Evolutionary conservation across 805 yeast species (phyloP), one percentile per base, ranked within the genome.

Genomic region (Candida easanensis): DNA sequence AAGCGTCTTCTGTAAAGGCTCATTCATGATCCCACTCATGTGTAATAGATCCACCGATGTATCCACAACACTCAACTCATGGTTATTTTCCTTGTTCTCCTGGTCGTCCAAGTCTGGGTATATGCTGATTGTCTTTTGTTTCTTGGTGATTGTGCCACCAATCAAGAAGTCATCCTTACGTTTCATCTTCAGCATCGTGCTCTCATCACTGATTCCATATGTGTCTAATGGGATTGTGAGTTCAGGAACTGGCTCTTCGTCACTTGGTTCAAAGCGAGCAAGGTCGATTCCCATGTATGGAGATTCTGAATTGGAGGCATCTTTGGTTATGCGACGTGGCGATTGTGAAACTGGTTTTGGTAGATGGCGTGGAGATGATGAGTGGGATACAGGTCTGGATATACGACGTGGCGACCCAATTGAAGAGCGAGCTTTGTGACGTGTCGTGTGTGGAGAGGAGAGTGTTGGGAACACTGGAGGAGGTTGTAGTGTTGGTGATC

Each of bases 191-290:
- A 39, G 16, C 21, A 39, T 30, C 5, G 42, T 36, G 17, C 41
- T 39, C 14, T 34, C 36, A 16, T 45, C 43, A 4, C 25, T 16
- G 11, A 34, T 33, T 4, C 34, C 35, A 20, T 39, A 34, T 17
- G 38, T 34, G 14, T 43, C 44, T 20, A 49, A 31, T 14, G 51
- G 28, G 2, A 52, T 53, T 6, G 59, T 53, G 6, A 56, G 37
- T 28, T 57, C 57, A 4, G 61, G 61, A 5, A 53, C 46, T 3
- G 50, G 47, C 15, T 56, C 60, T 30, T 56, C 61, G 32, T 54
- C 61, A 36, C 58, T 52, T 14, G 61, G 54, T 3, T 52, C 57
- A 25, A 41, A 55, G 32, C 36, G 48, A 2, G 56, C 44, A 4
- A 44, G 34, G 20, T 42, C 28, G 5, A 49, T 33, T 4, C 31